Conservation (phyloP, 2,329 filamentous ascomycete species). For the Colletotrichum orchidophilum region DNA sequence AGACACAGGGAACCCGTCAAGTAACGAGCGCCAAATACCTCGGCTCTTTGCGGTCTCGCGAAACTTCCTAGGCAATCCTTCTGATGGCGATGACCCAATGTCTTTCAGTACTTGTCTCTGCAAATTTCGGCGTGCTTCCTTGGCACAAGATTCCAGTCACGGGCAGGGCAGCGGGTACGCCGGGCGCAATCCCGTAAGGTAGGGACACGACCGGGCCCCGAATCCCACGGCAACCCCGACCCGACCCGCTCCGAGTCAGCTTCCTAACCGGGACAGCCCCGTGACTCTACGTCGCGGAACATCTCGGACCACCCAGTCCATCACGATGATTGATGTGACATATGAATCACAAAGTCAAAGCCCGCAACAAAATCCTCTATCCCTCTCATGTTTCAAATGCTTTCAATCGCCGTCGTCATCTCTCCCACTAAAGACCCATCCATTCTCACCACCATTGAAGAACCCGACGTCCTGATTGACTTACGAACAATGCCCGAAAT, state of each 20-base stretch:
- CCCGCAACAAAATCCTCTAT: neutral
- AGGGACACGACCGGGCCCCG: neutral
- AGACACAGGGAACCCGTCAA: no score
- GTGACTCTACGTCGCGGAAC: neutral
- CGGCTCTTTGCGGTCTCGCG: no score
- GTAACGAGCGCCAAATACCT: no score
- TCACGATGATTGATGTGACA: neutral
- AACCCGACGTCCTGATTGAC: neutral
- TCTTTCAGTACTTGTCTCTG: no score
- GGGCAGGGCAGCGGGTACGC: no score
- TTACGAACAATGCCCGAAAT: conserved; percentile 28
- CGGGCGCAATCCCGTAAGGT: neutral
- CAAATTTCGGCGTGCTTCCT: no score
- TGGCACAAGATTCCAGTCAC: no score
- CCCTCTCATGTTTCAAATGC: neutral
- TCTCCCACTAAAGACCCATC: neutral
- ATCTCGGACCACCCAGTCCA: neutral
- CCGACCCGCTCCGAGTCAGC: neutral
- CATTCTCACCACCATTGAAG: neutral
- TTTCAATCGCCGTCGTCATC: neutral
- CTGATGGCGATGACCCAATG: no score
- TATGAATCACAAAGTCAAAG: neutral
- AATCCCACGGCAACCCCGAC: neutral
- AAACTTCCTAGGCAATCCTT: no score
- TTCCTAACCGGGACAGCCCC: neutral